These are phyloP conservation scores for Solanum aculeatissimum DNA, from an alignment of 305 asterid species.

Conservation along the genomic window DNA sequence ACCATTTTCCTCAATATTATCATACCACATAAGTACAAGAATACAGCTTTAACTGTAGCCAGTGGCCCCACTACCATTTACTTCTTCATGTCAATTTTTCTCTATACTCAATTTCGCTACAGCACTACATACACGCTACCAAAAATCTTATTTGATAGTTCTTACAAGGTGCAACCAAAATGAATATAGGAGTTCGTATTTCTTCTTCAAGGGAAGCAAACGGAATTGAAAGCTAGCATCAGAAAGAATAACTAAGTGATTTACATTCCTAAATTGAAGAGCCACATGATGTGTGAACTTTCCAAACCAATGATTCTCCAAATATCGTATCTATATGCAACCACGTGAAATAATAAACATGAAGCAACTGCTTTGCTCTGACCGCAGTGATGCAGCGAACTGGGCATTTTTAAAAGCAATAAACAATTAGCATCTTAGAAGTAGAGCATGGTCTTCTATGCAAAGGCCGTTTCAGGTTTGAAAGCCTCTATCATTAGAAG, in stretches of 20 bases:
- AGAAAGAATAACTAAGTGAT: neutral
- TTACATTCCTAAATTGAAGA: neutral
- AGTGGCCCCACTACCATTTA: neutral
- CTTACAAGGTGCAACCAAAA: neutral
- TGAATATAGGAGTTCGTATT: neutral
- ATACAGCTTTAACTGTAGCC: neutral
- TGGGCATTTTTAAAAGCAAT: neutral
- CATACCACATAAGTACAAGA: neutral
- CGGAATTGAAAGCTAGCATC: neutral
- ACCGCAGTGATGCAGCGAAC: neutral
- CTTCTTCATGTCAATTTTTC: neutral
- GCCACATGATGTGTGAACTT: neutral
- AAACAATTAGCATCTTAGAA: neutral
- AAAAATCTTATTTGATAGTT: neutral
- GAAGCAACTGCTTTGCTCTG: neutral
- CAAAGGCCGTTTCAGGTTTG: neutral
- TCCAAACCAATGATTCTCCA: neutral
- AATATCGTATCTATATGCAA: neutral
- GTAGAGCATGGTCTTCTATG: neutral
- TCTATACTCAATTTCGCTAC: neutral
- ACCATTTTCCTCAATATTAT: neutral
- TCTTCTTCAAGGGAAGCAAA: neutral
- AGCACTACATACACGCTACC: neutral
- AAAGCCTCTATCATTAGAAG: neutral
- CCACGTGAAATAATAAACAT: neutral